A percentile compares a stretch with the other conserved stretches of the same genome.
These are phyloP conservation scores for Jatropha multifida DNA, from an alignment of 441 rosid species.

Conservation along the genomic window DNA sequence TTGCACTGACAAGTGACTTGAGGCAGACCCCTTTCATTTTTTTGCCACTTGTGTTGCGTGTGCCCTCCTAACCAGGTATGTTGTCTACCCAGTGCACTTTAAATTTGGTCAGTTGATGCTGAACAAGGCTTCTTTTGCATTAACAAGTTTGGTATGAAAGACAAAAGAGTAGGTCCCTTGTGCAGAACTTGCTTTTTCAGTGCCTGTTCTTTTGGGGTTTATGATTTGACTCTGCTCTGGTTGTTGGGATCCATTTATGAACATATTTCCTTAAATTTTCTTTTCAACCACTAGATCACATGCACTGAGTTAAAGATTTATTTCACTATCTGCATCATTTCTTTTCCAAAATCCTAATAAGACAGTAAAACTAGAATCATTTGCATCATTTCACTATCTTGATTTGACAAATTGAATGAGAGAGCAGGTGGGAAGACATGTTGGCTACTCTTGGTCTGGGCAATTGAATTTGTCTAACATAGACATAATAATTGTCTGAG, in stretches of 20 bases:
- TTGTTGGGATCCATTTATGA: slow-evolving; percentile 23
- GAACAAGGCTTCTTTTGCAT: neutral
- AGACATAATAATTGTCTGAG: neutral
- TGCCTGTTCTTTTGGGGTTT: slow-evolving; percentile 16
- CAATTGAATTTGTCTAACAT: neutral
- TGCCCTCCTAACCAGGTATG: neutral
- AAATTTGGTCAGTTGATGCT: neutral
- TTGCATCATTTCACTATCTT: neutral
- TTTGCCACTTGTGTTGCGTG: slow-evolving; percentile 14
- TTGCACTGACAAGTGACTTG: slow-evolving; percentile 5
- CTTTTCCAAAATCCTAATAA: neutral
- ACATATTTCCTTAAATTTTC: slow-evolving; percentile 14
- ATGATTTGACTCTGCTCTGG: slow-evolving; percentile 6
- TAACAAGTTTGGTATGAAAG: neutral
- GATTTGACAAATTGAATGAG: neutral
- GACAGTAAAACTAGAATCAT: neutral
- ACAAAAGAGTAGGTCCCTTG: neutral
- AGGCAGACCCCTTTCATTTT: neutral
- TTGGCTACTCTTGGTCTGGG: neutral
- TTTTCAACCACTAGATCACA: slow-evolving; percentile 11
- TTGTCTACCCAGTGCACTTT: neutral
- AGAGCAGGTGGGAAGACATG: neutral
- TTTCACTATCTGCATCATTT: slow-evolving; percentile 4
- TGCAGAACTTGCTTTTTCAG: neutral
- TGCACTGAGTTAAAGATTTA: neutral